These are phyloP conservation scores for Talaromyces sp. DNA, from an alignment of 2,329 filamentous ascomycete genomes.

Conservation along the genomic window DNA sequence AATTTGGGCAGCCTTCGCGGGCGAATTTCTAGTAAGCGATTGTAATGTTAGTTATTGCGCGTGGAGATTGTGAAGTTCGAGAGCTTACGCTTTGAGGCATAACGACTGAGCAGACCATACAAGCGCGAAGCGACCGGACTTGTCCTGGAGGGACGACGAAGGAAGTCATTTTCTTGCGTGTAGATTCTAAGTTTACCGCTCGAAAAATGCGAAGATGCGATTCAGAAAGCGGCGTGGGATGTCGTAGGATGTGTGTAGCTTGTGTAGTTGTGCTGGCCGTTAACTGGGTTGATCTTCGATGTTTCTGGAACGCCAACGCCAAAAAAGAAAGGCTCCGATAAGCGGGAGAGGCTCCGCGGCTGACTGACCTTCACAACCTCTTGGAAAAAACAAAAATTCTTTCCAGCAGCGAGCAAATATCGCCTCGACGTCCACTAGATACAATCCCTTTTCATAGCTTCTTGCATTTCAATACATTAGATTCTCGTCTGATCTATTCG, in stretches of 20 bases:
- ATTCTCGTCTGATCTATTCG: not conserved
- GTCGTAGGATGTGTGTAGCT: not conserved
- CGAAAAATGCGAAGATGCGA: not conserved
- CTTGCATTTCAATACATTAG: not conserved
- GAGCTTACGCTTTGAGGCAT: constrained; percentile 68
- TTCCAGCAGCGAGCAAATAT: not conserved
- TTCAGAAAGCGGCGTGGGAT: not conserved
- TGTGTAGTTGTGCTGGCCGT: not conserved
- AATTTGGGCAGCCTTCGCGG: constrained; percentile 89
- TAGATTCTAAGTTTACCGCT: not conserved
- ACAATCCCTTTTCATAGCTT: not conserved
- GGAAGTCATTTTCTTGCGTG: constrained; percentile 34
- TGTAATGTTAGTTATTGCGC: not conserved
- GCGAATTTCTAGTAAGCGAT: constrained; percentile 67
- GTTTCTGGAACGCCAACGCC: constrained; percentile 16
- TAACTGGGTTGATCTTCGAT: constrained; percentile 5
- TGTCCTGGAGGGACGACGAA: constrained; percentile 71
- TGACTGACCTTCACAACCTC: not conserved
- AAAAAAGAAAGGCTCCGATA: constrained; percentile 10
- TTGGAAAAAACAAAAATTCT: constrained; percentile 3
- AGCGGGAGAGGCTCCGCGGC: constrained; percentile 4
- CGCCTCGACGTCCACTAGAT: not conserved
- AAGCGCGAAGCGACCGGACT: constrained; percentile 85
- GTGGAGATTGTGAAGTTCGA: constrained; percentile 10
- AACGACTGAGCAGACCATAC: constrained; percentile 97